A percentile compares a stretch with the other conserved stretches of the same genome.
Conservation (phyloP, 2,329 filamentous ascomycete species). For the Hyphodiscus sp. region DNA sequence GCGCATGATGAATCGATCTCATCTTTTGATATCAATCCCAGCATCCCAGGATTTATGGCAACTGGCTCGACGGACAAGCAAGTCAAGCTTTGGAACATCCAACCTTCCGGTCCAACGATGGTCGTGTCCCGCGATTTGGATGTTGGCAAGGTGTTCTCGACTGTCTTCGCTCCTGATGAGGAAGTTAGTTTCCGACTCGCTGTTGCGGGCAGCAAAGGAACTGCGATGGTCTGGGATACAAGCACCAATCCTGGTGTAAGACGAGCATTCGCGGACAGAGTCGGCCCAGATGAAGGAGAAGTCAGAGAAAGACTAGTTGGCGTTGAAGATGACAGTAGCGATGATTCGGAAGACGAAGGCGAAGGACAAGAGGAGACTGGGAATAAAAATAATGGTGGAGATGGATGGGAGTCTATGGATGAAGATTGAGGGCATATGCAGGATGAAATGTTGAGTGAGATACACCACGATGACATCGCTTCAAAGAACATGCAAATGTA, state of each 20-base stretch:
- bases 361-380: constrained; percentile 40
- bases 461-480: background rate
- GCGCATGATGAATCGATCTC: constrained; percentile 91
- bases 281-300: constrained; percentile 54
- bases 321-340: constrained; percentile 61
- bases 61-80: constrained; percentile 92
- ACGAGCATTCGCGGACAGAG: constrained; percentile 69
- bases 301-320: constrained; percentile 74
- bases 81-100: constrained; percentile 95
- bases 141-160: constrained; percentile 90
- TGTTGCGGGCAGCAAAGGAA: constrained; percentile 90
- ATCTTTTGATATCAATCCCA: constrained; percentile 84
- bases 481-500: background rate
- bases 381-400: constrained; percentile 35
- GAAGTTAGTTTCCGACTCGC: constrained; percentile 89
- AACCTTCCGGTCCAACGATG: constrained; percentile 74
- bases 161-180: constrained; percentile 80
- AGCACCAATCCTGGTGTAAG: constrained; percentile 86
- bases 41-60: constrained; percentile 86
- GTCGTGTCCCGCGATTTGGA: constrained; percentile 88
- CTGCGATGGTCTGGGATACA: constrained; percentile 74
- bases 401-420: constrained; percentile 47
- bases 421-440: constrained; percentile 38
- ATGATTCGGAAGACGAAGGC: constrained; percentile 54
- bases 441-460: background rate